These are phyloP conservation scores for Beauveria sp. DNA, from an alignment of 2,329 filamentous ascomycete genomes.

Conservation along the genomic window DNA sequence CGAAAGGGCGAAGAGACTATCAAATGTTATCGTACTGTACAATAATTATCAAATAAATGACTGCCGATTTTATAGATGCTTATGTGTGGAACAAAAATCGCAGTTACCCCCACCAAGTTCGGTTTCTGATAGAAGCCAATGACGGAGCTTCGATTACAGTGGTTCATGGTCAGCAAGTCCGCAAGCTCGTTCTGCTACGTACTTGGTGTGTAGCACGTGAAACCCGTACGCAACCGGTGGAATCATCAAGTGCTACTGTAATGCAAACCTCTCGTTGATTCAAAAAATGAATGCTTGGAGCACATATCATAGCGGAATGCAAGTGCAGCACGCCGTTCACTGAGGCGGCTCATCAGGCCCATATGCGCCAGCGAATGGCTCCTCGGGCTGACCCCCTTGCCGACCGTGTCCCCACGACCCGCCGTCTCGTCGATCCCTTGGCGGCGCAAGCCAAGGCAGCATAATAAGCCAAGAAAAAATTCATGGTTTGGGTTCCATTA, in stretches of 20 bases:
- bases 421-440: constrained; percentile 3
- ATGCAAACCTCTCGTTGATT: neutral
- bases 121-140: neutral
- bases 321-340: neutral
- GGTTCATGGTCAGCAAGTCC: neutral
- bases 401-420: neutral
- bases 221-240: neutral
- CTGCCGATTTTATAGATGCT: neutral
- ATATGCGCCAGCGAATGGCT: constrained; percentile 11
- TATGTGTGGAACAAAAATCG: neutral
- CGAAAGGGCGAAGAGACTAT: neutral
- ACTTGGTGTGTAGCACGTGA: neutral
- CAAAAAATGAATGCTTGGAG: neutral
- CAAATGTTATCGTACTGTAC: neutral
- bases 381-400: neutral
- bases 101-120: neutral
- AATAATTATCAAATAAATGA: neutral
- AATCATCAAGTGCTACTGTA: neutral
- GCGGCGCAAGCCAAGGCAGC: neutral
- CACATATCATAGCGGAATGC: neutral
- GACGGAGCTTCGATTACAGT: neutral
- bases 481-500: neutral
- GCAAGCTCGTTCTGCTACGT: neutral
- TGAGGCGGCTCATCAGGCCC: neutral
- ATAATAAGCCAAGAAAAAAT: neutral